phyloP scores from a whole-genome alignment of 192 early-diverging fungal species.

The Linnemannia hyalina region DNA sequence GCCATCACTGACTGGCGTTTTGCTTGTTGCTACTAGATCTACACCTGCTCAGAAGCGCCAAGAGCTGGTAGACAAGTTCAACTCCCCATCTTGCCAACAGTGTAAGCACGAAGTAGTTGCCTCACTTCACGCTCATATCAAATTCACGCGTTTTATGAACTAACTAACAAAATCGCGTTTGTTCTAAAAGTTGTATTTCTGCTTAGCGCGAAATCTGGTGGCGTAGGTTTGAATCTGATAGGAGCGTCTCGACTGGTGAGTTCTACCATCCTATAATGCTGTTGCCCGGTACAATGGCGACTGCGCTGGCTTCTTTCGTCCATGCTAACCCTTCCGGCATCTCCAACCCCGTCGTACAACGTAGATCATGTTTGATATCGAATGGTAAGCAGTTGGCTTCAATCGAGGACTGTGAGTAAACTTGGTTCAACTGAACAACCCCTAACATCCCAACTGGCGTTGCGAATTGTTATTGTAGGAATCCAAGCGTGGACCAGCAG shows the following conservation, averaged over 20 bases:
- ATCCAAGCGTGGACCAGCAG: conserved; percentile 59
- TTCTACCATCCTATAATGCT: not conserved
- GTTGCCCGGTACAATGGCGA: not conserved
- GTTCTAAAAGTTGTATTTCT: conserved; percentile 60
- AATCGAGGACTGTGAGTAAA: not conserved
- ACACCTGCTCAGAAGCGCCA: conserved; percentile 56
- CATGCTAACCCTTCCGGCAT: not conserved
- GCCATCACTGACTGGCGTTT: not conserved
- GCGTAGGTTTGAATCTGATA: conserved; percentile 73
- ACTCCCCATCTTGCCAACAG: conserved; percentile 51
- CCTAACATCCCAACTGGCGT: not conserved
- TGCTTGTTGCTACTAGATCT: not conserved
- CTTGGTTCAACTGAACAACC: not conserved
- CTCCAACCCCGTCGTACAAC: not conserved
- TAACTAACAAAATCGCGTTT: not conserved
- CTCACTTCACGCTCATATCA: not conserved
- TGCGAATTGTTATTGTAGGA: conserved; percentile 3
- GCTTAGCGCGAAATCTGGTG: conserved; percentile 70
- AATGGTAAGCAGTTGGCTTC: conserved; percentile 62
- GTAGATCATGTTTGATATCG: conserved; percentile 68
- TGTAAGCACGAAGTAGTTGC: conserved; percentile 9
- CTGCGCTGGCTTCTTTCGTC: not conserved
- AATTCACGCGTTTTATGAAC: not conserved
- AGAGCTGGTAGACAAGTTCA: conserved; percentile 62
- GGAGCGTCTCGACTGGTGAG: conserved; percentile 67